Evolutionary conservation across 306 rosid genomes (phyloP).

Genomic region (Biancaea sappan): DNA sequence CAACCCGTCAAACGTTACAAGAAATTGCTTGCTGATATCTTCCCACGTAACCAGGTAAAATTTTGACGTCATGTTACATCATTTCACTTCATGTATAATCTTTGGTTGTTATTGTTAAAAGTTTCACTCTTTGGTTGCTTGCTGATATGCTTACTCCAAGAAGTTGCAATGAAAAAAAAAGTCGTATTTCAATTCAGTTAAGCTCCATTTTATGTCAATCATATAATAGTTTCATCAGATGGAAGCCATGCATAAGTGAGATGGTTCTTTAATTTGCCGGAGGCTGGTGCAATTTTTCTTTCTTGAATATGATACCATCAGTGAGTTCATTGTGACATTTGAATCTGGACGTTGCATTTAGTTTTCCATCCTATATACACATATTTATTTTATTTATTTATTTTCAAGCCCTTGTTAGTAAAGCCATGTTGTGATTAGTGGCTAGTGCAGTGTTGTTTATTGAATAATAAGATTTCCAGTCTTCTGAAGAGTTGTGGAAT

Average conservation of each 20-base stretch:
- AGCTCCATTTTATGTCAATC: background rate
- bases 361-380: background rate
- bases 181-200: background rate
- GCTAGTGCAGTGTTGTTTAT: background rate
- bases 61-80: constrained; percentile 21
- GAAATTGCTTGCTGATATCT: constrained; percentile 79
- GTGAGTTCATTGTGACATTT: constrained; percentile 5
- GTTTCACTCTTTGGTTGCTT: background rate
- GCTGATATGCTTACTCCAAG: background rate
- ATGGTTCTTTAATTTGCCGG: background rate
- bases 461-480: background rate
- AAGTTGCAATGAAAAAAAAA: background rate
- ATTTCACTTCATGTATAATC: background rate
- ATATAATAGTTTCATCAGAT: background rate
- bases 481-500: background rate
- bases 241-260: background rate
- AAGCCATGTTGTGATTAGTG: background rate
- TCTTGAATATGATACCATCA: background rate
- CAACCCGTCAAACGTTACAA: constrained; percentile 96
- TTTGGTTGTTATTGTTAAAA: constrained; percentile 1
- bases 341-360: background rate
- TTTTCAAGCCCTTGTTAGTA: background rate
- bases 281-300: background rate
- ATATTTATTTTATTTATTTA: background rate
- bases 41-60: constrained; percentile 82